Evolutionary conservation across 1,284 basidiomycete genomes (phyloP).

Genomic region (Golubevia pallescens): DNA sequence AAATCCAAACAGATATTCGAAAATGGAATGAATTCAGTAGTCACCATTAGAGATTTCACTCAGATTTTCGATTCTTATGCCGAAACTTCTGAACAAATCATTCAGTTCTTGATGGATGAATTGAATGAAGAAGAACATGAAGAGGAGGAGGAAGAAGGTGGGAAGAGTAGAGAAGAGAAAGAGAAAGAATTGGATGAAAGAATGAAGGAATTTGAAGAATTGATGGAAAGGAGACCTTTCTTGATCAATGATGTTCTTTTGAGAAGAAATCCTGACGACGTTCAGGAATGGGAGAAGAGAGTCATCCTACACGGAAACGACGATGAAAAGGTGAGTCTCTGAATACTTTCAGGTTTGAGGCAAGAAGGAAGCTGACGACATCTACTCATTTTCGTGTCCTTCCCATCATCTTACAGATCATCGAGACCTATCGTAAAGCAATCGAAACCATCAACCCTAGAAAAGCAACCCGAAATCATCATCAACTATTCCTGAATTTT

Average conservation of each 20-base stretch:
- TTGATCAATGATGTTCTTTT: slow-evolving; percentile 60
- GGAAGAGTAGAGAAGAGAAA: slow-evolving; percentile 23
- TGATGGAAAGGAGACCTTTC: slow-evolving; percentile 62
- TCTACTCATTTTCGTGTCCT: not conserved
- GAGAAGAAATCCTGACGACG: slow-evolving; percentile 60
- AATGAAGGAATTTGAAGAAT: slow-evolving; percentile 58
- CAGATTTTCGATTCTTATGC: slow-evolving; percentile 64
- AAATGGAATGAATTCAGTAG: slow-evolving; percentile 51
- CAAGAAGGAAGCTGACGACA: not conserved
- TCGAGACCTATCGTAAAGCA: slow-evolving; percentile 55
- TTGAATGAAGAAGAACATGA: slow-evolving; percentile 27
- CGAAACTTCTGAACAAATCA: slow-evolving; percentile 59
- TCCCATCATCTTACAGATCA: slow-evolving; percentile 11
- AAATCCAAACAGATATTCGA: slow-evolving; percentile 51
- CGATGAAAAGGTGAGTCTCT: slow-evolving; percentile 33
- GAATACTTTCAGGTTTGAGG: too few species aligned
- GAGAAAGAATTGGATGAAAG: slow-evolving; percentile 47
- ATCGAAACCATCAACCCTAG: slow-evolving; percentile 59
- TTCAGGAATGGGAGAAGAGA: slow-evolving; percentile 63
- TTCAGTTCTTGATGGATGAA: slow-evolving; percentile 61
- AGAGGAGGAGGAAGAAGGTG: slow-evolving; percentile 24
- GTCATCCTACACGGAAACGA: slow-evolving; percentile 53
- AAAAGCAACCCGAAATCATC: slow-evolving; percentile 59
- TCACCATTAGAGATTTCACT: slow-evolving; percentile 62
- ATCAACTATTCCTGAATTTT: slow-evolving; percentile 60